Evolutionary conservation across 352 stramenopile genomes (phyloP).

Genomic region (Phytophthora pistaciae): DNA sequence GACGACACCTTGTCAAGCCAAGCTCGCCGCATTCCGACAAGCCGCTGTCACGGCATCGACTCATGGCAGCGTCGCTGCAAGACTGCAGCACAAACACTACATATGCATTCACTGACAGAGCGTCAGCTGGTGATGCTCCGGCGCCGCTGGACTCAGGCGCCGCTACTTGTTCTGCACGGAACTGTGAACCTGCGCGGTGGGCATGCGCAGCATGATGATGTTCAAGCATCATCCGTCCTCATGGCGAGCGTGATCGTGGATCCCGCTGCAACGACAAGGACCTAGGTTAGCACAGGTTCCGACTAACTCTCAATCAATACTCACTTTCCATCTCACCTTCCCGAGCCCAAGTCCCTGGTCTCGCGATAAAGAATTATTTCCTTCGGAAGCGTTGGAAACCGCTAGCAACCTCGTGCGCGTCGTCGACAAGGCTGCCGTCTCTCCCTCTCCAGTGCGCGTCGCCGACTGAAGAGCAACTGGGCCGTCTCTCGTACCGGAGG

Average conservation of each 20-base stretch:
- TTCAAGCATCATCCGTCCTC: background rate
- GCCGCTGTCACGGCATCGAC: background rate
- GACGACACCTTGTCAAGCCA: background rate
- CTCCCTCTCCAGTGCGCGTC: background rate
- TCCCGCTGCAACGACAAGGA: background rate
- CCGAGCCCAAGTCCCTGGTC: background rate
- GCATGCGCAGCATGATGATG: background rate
- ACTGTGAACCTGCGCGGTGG: background rate
- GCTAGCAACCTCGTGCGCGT: background rate
- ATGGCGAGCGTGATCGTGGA: background rate
- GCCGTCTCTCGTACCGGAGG: background rate
- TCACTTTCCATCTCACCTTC: conserved; percentile 3
- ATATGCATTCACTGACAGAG: background rate
- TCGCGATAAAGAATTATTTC: background rate
- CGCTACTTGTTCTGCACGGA: background rate
- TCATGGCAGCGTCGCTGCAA: background rate
- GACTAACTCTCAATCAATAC: background rate
- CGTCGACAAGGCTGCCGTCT: background rate
- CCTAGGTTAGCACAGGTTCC: background rate
- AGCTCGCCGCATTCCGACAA: background rate
- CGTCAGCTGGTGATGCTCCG: background rate
- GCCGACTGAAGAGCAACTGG: background rate
- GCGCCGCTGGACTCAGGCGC: background rate
- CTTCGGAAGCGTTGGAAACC: background rate
- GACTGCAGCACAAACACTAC: background rate